Evolutionary conservation across 495 filamentous ascomycete genomes (phyloP), one percentile per base, ranked within the genome.

Genomic region (Hypoxylon trugodes): DNA sequence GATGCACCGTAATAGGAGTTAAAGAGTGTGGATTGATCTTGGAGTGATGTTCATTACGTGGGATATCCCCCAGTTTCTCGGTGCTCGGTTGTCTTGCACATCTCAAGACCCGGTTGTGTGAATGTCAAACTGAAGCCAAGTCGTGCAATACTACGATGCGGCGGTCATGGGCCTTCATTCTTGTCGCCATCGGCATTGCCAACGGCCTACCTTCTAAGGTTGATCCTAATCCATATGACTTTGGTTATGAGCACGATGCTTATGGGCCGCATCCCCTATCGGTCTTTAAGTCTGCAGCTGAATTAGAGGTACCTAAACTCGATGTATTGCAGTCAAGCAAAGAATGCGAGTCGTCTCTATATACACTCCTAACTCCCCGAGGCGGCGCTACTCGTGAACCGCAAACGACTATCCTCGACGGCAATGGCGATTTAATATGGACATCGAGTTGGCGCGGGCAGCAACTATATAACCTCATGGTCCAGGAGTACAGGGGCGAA

Each of bases 331-430:
- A 73, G 24, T 61, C 65, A 10, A 71, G 65, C 52, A 28, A 48
- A 6, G 51, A 59, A 21, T 83, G 80, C 63, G 55, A 77, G 6
- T 75, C 80, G 51, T 75, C 73, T 6, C 51, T 68, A 35, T 81
- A 77, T 64, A 80, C 76, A 3, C 52, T 83, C 1, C 53, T 82
- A 19, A 69, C 75, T n/a, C 78, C 77, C 8, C 72, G 78, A 24
- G 81, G 81, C 0, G 53, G 48, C n/a, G 65, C 70, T 13, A 76
- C 79, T 0, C 65, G 30, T 13, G 68, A 73, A 2, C 53, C 75
- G 3, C 76, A 77, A 22, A 74, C 79, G 9, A 79, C 76, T 73
- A 80, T 82, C 25, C 51, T 82, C 7, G 79, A 81, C 59, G 58
- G 69, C 18, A 61, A 77, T 33, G 79, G 79, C 1, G 69, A 77